Conservation (phyloP, 306 rosid genomes). For the Dalbergia cochinchinensis region DNA sequence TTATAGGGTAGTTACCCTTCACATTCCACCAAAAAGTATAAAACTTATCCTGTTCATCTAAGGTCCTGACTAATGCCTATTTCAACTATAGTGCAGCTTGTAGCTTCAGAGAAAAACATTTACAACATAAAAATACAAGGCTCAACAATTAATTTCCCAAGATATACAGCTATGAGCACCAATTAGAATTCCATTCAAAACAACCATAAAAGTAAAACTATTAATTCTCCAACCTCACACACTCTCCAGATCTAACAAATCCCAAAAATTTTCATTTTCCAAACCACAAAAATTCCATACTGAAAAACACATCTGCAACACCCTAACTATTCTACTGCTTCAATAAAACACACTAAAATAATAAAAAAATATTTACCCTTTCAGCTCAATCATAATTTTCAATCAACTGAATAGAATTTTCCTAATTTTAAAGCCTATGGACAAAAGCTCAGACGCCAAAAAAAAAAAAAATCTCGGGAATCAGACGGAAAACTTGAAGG, state of each 20-base stretch:
- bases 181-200: slow-evolving; percentile 34
- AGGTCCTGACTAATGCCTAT: background rate
- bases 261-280: background rate
- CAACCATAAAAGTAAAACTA: background rate
- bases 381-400: slow-evolving; percentile 32
- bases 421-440: no score
- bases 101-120: slow-evolving; percentile 26
- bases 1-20: background rate
- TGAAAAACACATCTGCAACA: background rate
- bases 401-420: slow-evolving; percentile 9
- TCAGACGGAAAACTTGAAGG: background rate
- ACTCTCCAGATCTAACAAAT: slow-evolving; percentile 45
- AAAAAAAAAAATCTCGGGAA: background rate
- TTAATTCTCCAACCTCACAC: background rate
- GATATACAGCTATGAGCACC: background rate
- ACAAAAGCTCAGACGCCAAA: no score
- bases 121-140: background rate
- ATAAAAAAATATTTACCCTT: background rate
- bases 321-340: slow-evolving; percentile 7
- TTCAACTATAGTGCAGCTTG: slow-evolving; percentile 19
- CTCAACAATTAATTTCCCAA: slow-evolving; percentile 3
- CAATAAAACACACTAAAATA: slow-evolving; percentile 7
- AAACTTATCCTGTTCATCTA: background rate
- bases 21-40: background rate
- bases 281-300: slow-evolving; percentile 2